Percentiles rank a stretch among this genome's conserved stretches.
phyloP scores from a whole-genome alignment of 2,329 filamentous ascomycete species.

The Aspergillus unguis region DNA sequence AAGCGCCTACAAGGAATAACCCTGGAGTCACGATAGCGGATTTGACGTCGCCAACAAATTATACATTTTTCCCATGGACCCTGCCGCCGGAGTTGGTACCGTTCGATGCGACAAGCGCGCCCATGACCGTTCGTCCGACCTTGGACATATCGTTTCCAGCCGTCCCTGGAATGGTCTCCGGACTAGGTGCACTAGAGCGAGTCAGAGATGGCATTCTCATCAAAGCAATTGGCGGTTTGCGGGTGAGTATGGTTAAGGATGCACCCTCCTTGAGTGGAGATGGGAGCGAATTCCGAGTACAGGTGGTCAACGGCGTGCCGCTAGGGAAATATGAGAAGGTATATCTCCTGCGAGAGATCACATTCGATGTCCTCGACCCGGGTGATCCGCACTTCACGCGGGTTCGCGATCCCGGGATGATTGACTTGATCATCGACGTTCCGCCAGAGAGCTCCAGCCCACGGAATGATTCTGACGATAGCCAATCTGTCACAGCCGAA shows the following conservation, averaged over 20 bases:
- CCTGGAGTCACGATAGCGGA: conserved; percentile 56
- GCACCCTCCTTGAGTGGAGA: conserved; percentile 28
- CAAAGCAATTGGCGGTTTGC: conserved; percentile 58
- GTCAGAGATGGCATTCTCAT: conserved; percentile 58
- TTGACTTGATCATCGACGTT: conserved; percentile 70
- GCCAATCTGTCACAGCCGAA: conserved; percentile 23
- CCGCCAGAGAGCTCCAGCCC: conserved; percentile 34
- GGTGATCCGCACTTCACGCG: conserved; percentile 81
- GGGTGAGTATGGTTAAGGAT: conserved; percentile 51
- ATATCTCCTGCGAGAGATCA: conserved; percentile 71
- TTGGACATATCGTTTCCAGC: conserved; percentile 67
- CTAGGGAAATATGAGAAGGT: conserved; percentile 86
- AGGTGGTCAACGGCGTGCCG: conserved; percentile 73
- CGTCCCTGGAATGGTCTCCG: conserved; percentile 48
- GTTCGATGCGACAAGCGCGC: conserved; percentile 70
- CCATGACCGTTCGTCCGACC: conserved; percentile 66
- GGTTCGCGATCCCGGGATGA: conserved; percentile 66
- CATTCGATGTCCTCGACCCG: conserved; percentile 61
- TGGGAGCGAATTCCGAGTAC: conserved; percentile 55
- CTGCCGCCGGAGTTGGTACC: conserved; percentile 73
- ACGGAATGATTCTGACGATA: conserved; percentile 33
- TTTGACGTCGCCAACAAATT: conserved; percentile 64
- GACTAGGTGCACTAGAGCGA: conserved; percentile 53
- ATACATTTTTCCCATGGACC: conserved; percentile 91
- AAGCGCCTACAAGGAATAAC: conserved; percentile 53